Evolutionary conservation across 768 basidiomycete species (phyloP).

Genomic region (Hygrophorus pudorinus): DNA sequence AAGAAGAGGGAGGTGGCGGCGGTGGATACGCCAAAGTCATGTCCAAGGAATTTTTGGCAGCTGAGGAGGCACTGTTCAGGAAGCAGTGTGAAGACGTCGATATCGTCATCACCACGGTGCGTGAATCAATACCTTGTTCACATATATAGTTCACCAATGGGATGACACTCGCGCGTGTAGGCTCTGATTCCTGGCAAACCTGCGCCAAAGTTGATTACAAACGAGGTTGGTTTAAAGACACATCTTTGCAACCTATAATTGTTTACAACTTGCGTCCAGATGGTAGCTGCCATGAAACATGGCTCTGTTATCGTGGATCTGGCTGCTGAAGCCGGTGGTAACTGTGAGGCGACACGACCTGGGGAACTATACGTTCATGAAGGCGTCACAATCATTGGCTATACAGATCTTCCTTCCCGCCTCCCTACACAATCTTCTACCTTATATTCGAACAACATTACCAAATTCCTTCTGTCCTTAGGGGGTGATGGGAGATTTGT

Average conservation of each 20-base stretch:
- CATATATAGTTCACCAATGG: not conserved
- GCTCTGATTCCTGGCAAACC: conserved; percentile 82
- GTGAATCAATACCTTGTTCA: conserved; percentile 8
- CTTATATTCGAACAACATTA: conserved; percentile 85
- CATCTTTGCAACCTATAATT: not conserved
- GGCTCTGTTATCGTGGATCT: conserved; percentile 84
- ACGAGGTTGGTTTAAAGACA: conserved; percentile 27
- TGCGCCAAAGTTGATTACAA: conserved; percentile 76
- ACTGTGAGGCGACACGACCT: conserved; percentile 74
- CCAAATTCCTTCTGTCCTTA: conserved; percentile 80
- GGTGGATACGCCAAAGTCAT: conserved; percentile 88
- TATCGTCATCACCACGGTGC: conserved; percentile 76
- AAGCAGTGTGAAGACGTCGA: conserved; percentile 86
- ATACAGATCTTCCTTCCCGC: conserved; percentile 80
- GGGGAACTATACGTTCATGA: conserved; percentile 59
- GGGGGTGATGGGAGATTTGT: conserved; percentile 51
- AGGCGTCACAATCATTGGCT: conserved; percentile 81
- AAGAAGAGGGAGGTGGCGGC: conserved; percentile 74
- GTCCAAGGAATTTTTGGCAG: conserved; percentile 83
- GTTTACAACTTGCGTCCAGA: conserved; percentile 18
- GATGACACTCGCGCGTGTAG: conserved; percentile 20
- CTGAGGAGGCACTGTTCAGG: conserved; percentile 83
- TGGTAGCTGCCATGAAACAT: conserved; percentile 88
- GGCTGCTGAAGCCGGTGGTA: conserved; percentile 85
- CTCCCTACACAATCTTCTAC: conserved; percentile 85